Percentiles rank a stretch among this genome's conserved stretches.
These are phyloP conservation scores for Bidens hawaiensis DNA, from an alignment of 140 eudicot genomes.

Conservation along the genomic window DNA sequence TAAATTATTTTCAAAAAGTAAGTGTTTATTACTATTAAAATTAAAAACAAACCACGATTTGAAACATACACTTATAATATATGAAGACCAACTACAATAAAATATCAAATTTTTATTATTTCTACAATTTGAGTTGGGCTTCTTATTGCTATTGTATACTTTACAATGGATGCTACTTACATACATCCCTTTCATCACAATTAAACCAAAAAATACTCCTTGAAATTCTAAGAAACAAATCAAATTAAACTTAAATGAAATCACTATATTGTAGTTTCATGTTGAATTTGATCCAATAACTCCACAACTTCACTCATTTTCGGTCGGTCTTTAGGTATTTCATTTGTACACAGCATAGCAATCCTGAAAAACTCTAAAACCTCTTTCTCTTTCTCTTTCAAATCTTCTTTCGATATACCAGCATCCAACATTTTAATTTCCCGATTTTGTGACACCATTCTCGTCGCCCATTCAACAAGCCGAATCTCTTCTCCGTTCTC, in stretches of 20 bases:
- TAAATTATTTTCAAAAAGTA: not conserved
- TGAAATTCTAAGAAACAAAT: conserved; percentile 4
- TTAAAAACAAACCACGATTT: not conserved
- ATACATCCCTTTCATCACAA: not conserved
- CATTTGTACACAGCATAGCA: conserved; percentile 51
- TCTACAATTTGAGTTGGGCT: not conserved
- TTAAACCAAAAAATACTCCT: not conserved
- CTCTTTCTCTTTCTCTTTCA: conserved; percentile 27
- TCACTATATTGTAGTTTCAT: conserved; percentile 11
- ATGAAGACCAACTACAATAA: not conserved
- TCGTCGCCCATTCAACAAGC: conserved; percentile 52
- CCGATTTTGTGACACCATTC: conserved; percentile 35
- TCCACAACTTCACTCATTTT: conserved; percentile 51
- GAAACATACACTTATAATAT: not conserved
- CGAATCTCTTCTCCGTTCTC: conserved; percentile 52
- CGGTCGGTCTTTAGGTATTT: conserved; percentile 45
- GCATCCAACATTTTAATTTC: conserved; percentile 63
- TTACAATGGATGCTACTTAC: not conserved
- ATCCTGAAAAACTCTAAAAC: conserved; percentile 54
- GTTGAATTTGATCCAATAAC: conserved; percentile 34
- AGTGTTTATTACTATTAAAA: not conserved
- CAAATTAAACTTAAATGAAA: not conserved
- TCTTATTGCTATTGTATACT: not conserved
- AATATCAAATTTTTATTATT: not conserved
- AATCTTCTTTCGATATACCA: conserved; percentile 31